Base-by-base conservation (phyloP, 2,329 filamentous ascomycete genomes). In the Phyllosticta capitalensis region DNA sequence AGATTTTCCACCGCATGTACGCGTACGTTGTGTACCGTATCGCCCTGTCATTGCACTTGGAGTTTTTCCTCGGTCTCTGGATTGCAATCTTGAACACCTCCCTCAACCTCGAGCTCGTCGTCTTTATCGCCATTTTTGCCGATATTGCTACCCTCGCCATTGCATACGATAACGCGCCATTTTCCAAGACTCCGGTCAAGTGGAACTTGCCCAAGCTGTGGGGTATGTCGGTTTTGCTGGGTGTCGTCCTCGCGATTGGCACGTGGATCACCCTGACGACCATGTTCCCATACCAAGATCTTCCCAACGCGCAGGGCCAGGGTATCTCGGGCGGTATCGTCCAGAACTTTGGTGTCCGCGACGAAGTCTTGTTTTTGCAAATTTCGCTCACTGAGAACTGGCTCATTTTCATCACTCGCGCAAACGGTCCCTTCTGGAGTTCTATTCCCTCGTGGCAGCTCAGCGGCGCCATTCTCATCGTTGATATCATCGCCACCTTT, bases 1-100 rank as follows among this genome's bases (percentile, higher is more conserved):
- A 95, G 75, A 95, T 96, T 74, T 95, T 95, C 81, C 90, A 95
- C 79, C 89, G 91, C 69, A 95, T 96, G 90, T 94, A 95, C 78
- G 88, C 90, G 62, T 96, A 95, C 79, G 89, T 96, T 65, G 88
- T 95, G 69, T 95, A 95, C 80, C 89, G 91, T 83, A 95, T 96
- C 70, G 90, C 91, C 54, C 79, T 96, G 69, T 95, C 90, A 17
- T 85, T 95, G 65, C 91, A 96, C 74, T 82, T 95, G 71, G 90
- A 94, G 78, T 89, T 95, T 72, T 95, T 91, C 82, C 83, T 95
- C 55, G 90, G 90, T 73, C 83, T 95, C 61, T 95, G 90, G 90
- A 94, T 95, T 67, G 88, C 88, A 67, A 92, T 92, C 67, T 80
- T 92, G 67, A 94, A 95, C 81, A 80, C 84, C 63, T 89, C 84